These are phyloP conservation scores for Hydnum rufescens DNA, from an alignment of 768 basidiomycete genomes.

Conservation along the genomic window DNA sequence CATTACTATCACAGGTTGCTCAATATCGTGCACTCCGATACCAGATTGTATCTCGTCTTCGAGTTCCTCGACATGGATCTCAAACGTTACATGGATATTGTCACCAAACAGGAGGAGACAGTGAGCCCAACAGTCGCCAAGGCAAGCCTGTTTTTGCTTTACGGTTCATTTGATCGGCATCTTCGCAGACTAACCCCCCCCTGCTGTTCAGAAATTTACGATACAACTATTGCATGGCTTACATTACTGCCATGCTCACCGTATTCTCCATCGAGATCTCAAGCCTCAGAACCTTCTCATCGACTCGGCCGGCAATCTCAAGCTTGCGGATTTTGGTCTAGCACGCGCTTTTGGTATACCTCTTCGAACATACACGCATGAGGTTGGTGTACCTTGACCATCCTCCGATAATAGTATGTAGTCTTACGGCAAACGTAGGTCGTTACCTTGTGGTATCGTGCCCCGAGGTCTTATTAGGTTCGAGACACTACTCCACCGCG, in stretches of 20 bases:
- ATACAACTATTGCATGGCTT: constrained; percentile 82
- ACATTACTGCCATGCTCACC: constrained; percentile 84
- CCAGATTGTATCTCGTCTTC: constrained; percentile 93
- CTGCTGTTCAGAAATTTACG: constrained; percentile 64
- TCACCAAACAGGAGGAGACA: constrained; percentile 13
- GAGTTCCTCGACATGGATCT: constrained; percentile 95
- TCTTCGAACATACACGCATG: constrained; percentile 97
- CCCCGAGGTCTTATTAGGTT: constrained; percentile 89
- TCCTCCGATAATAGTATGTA: neutral
- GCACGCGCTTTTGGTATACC: constrained; percentile 97
- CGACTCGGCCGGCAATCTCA: constrained; percentile 73
- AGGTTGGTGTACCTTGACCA: constrained; percentile 30
- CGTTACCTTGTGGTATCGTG: constrained; percentile 97
- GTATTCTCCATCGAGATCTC: constrained; percentile 91
- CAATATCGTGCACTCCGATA: constrained; percentile 92
- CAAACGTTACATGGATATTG: constrained; percentile 90
- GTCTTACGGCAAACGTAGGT: constrained; percentile 34
- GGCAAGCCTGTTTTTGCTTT: constrained; percentile 39
- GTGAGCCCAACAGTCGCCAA: constrained; percentile 27
- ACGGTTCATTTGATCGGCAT: neutral
- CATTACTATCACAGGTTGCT: constrained; percentile 37
- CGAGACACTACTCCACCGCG: constrained; percentile 89
- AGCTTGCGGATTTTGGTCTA: constrained; percentile 91
- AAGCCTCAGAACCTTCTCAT: constrained; percentile 95
- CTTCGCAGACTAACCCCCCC: neutral